phyloP scores from a whole-genome alignment of 1,284 basidiomycete genomes.

The Sparassis latifolia region DNA sequence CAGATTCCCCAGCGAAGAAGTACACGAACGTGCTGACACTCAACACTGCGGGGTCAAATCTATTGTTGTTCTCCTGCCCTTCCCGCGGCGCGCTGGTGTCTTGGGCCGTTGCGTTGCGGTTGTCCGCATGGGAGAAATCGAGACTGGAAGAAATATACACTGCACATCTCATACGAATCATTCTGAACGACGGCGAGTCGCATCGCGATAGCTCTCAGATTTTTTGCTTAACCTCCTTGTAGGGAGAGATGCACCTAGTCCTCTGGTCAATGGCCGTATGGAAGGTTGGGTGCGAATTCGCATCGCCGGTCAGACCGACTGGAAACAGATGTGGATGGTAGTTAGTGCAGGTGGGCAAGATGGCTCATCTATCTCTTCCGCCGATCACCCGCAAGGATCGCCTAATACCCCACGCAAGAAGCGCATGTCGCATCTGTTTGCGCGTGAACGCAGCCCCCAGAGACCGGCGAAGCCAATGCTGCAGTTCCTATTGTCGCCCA shows the following conservation, averaged over 20 bases:
- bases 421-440: conserved; percentile 67
- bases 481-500: conserved; percentile 52
- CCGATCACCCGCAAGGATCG: conserved; percentile 19
- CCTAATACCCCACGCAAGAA: conserved; percentile 37
- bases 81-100: conserved; percentile 63
- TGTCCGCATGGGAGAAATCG: conserved; percentile 93
- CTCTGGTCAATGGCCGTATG: conserved; percentile 68
- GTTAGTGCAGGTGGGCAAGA: conserved; percentile 33
- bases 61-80: conserved; percentile 85
- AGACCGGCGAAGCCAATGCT: conserved; percentile 43
- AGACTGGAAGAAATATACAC: conserved; percentile 97
- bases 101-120: conserved; percentile 90
- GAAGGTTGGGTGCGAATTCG: conserved; percentile 94
- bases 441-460: conserved; percentile 32
- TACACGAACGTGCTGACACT: conserved; percentile 83
- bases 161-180: conserved; percentile 83
- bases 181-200: conserved; percentile 43
- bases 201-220: conserved; percentile 5
- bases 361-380: conserved; percentile 28
- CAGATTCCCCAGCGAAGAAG: conserved; percentile 43
- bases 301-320: conserved; percentile 91
- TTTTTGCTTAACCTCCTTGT: conserved; percentile 4
- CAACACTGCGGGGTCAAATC: conserved; percentile 92
- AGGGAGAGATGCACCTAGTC: conserved; percentile 63
- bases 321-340: conserved; percentile 91